Evolutionary conservation across 352 stramenopile species (phyloP).

Genomic region (Phytophthora pistaciae): DNA sequence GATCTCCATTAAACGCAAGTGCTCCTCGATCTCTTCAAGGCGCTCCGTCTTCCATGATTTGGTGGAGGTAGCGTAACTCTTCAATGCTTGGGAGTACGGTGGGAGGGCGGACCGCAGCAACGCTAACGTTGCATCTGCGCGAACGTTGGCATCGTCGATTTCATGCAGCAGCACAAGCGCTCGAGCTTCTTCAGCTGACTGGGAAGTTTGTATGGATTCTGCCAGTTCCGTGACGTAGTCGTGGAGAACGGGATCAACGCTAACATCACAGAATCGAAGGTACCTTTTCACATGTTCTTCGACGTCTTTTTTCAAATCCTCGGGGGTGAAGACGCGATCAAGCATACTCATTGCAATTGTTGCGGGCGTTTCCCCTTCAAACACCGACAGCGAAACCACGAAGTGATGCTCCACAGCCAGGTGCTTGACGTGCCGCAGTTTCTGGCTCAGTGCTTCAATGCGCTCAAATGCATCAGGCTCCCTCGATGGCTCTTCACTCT

Average conservation of each 20-base stretch:
- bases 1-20: slow-evolving; percentile 78
- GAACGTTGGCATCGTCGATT: slow-evolving; percentile 39
- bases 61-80: slow-evolving; percentile 48
- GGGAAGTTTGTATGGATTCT: slow-evolving; percentile 39
- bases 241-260: slow-evolving; percentile 51
- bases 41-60: slow-evolving; percentile 52
- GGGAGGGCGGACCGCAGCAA: slow-evolving; percentile 54
- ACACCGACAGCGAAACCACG: slow-evolving; percentile 64
- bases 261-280: slow-evolving; percentile 48
- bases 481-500: not conserved
- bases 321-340: slow-evolving; percentile 52
- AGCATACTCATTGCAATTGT: slow-evolving; percentile 85
- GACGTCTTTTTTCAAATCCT: slow-evolving; percentile 46
- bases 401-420: slow-evolving; percentile 59
- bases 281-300: slow-evolving; percentile 57
- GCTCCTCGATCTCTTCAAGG: slow-evolving; percentile 65
- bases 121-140: slow-evolving; percentile 41
- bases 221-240: slow-evolving; percentile 57
- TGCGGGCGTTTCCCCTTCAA: slow-evolving; percentile 62
- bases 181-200: slow-evolving; percentile 37
- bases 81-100: slow-evolving; percentile 65
- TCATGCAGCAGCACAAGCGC: slow-evolving; percentile 43
- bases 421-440: slow-evolving; percentile 66
- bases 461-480: slow-evolving; percentile 21
- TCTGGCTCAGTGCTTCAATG: slow-evolving; percentile 44